Evolutionary conservation across 2,329 filamentous ascomycete genomes (phyloP).

Genomic region (Claviceps sp.): DNA sequence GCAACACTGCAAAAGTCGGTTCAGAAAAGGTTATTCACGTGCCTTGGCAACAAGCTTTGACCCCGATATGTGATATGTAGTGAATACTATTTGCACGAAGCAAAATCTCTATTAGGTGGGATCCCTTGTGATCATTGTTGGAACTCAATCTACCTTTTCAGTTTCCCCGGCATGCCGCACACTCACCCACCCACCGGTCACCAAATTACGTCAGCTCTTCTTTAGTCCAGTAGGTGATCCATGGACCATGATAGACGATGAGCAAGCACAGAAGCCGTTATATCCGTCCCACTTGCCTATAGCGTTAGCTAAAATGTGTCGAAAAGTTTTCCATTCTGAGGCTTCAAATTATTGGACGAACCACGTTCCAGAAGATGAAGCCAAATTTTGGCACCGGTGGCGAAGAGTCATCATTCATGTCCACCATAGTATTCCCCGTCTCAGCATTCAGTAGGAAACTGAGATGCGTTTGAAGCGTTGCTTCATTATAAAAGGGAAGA

Average conservation of each 20-base stretch:
- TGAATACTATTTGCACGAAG: no score
- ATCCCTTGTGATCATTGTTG: background rate
- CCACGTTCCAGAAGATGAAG: background rate
- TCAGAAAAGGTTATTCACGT: no score
- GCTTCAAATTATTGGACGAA: background rate
- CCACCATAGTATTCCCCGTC: background rate
- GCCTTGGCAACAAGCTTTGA: background rate
- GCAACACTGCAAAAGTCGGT: no score
- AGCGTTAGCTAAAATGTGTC: background rate
- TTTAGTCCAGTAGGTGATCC: background rate
- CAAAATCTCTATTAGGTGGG: no score
- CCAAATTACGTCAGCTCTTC: background rate
- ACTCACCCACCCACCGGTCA: no score
- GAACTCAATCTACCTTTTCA: no score
- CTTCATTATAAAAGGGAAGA: background rate
- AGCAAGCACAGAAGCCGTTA: background rate
- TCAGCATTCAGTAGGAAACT: background rate
- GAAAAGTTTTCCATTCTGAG: no score
- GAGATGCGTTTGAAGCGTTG: accelerated
- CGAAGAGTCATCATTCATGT: background rate
- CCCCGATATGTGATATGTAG: background rate
- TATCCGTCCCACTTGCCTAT: background rate
- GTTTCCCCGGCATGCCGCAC: no score
- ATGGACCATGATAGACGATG: no score
- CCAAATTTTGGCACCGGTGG: background rate